Percentiles rank a stretch among this genome's conserved stretches.
Conservation (phyloP, 768 basidiomycete genomes). For the Lentinula sp. region DNA sequence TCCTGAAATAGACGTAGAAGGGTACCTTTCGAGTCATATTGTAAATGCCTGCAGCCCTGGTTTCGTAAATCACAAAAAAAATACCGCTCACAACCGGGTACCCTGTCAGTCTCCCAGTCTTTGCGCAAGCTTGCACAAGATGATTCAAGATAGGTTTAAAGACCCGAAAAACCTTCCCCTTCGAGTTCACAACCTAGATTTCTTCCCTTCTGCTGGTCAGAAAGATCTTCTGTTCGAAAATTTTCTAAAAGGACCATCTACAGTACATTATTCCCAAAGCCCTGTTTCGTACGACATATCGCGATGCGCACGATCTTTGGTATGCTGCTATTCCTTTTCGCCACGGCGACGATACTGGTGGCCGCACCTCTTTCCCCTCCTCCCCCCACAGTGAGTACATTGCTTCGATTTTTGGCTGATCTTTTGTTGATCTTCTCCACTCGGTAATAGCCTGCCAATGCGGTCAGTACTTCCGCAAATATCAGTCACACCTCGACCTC, state of each 20-base stretch:
- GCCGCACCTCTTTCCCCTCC: neutral
- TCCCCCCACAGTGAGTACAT: neutral
- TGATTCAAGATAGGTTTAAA: no score
- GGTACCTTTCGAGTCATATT: neutral
- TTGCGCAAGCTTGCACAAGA: neutral
- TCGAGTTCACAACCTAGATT: neutral
- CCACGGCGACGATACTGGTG: neutral
- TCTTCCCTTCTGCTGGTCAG: neutral
- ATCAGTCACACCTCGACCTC: neutral
- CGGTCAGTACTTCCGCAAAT: neutral
- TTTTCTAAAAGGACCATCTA: neutral
- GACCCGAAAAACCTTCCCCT: no score
- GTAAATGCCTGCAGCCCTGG: no score
- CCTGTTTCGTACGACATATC: neutral
- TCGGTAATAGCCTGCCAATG: neutral
- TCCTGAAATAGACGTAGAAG: neutral
- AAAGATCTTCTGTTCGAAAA: neutral
- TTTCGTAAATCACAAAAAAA: no score
- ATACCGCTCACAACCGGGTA: no score
- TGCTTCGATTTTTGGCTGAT: neutral
- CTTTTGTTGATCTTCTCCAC: neutral
- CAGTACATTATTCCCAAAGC: neutral
- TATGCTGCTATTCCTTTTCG: neutral
- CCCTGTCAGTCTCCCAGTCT: no score
- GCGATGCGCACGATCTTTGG: neutral